Base-by-base conservation (phyloP, 73 alveolate species). In the Paramecium primaurelia region DNA sequence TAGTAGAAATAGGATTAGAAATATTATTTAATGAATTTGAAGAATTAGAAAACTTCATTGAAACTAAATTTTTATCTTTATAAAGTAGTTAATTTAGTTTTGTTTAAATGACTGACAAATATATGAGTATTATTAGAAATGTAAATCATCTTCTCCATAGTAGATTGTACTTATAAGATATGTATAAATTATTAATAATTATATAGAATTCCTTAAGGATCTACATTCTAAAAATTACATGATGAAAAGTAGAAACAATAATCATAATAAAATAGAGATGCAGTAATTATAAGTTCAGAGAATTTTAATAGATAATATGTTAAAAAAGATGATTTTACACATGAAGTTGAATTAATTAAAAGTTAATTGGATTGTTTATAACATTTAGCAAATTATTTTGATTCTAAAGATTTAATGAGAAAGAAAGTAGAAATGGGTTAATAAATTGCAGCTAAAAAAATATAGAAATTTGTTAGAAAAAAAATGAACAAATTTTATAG, bases 401-500 rank as follows among this genome's bases (percentile, higher is more conserved):
- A 75, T n/a, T 22, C 58, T 10, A 38, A 38, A 75, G 88, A 75
- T 22, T 16, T 38, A 25, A 38, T 10, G 36, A 75, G 60, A 20
- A 75, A 75, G 26, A 36, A 42, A 36, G 32, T 38, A 75, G 88
- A 75, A n/a, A 38, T 75, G 58, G 60, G 60, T 4, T 38, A 75
- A 75, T 7, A 75, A 25, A 38, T 75, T 18, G 64, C 88, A 75
- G 88, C 88, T 11, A 75, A 75, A 75, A 75, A 75, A 38, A 75
- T 75, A 75, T 42, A 75, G 34, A 75, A 75, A 36, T 75, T 75
- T 75, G 60, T 75, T 25, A 34, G 60, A 20, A 75, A 75, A 42
- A 75, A 75, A 12, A 75, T 75, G 88, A 75, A 36, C 37, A 75
- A 75, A 38, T 75, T 75, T 42, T 75, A 75, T 75, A 75, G 60